phyloP scores from a whole-genome alignment of 2,329 filamentous ascomycete species.

The Aspergillus quadricinctus region DNA sequence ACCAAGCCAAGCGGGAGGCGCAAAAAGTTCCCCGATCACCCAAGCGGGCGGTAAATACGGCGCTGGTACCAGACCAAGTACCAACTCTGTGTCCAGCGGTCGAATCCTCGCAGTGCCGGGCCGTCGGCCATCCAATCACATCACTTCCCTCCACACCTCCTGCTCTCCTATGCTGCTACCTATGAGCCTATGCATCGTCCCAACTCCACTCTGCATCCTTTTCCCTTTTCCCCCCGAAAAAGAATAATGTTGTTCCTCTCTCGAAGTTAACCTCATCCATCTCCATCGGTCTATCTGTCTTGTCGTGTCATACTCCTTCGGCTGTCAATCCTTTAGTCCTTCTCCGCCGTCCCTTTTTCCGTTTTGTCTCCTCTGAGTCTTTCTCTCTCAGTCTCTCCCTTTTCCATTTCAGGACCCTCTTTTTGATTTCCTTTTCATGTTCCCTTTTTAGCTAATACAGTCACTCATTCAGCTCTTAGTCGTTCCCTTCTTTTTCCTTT shows the following conservation, averaged over 20 bases:
- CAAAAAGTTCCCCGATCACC: neutral
- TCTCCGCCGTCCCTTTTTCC: conserved; percentile 9
- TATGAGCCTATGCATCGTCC: conserved; percentile 8
- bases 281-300: conserved; percentile 14
- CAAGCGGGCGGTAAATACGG: conserved; percentile 6
- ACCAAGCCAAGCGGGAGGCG: conserved; percentile 6
- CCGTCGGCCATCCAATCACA: conserved; percentile 20
- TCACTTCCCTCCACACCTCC: conserved; percentile 11
- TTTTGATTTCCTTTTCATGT: conserved; percentile 7
- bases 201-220: conserved; percentile 4
- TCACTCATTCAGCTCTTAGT: neutral
- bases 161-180: conserved; percentile 8
- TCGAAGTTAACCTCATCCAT: conserved; percentile 12
- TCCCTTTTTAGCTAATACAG: conserved; percentile 11
- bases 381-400: conserved; percentile 13
- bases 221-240: conserved; percentile 9
- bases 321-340: conserved; percentile 13
- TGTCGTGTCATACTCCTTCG: conserved; percentile 12
- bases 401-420: conserved; percentile 18
- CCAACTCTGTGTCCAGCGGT: neutral
- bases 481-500: conserved; percentile 15
- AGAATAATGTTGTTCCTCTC: conserved; percentile 3
- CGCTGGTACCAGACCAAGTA: conserved; percentile 3
- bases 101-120: conserved; percentile 16
- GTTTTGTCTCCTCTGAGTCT: conserved; percentile 7